A percentile compares a stretch with the other conserved stretches of the same genome.
Conservation (phyloP, 2,329 filamentous ascomycete genomes). For the Plectosphaerella plurivora region DNA sequence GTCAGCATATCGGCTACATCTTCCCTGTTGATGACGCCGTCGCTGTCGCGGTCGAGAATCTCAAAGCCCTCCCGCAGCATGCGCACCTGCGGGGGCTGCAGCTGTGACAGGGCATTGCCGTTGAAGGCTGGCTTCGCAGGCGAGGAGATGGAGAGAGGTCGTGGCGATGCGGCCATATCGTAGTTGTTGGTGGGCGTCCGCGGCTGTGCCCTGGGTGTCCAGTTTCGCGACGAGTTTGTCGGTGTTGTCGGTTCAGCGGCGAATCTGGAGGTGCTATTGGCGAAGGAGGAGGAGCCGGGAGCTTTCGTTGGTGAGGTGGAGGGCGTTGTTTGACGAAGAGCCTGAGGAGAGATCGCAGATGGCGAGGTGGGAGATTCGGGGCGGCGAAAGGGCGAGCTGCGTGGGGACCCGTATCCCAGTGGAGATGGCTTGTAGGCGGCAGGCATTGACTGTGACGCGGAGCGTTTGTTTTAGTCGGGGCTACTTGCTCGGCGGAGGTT, state of each 20-base stretch:
- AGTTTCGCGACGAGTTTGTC: slow-evolving; percentile 26
- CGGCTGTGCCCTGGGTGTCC: slow-evolving; percentile 28
- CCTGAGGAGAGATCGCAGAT: slow-evolving; percentile 27
- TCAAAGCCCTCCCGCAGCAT: slow-evolving; percentile 91
- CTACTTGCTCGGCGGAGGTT: neutral
- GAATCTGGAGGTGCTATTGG: slow-evolving; percentile 21
- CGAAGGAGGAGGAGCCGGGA: slow-evolving; percentile 9
- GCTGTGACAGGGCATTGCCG: slow-evolving; percentile 59
- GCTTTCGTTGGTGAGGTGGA: slow-evolving; percentile 55
- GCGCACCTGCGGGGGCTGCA: slow-evolving; percentile 78
- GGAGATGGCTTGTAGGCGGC: slow-evolving; percentile 66
- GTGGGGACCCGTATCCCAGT: slow-evolving; percentile 65
- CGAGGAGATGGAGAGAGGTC: slow-evolving; percentile 22
- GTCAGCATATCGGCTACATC: slow-evolving; percentile 84
- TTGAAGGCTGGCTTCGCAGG: slow-evolving; percentile 31
- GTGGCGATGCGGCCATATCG: slow-evolving; percentile 33
- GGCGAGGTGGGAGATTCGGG: slow-evolving; percentile 62
- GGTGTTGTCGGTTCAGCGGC: slow-evolving; percentile 37
- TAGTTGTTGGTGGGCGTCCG: slow-evolving; percentile 14
- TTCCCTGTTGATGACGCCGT: slow-evolving; percentile 75
- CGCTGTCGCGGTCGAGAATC: slow-evolving; percentile 84
- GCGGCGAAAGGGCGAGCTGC: slow-evolving; percentile 61
- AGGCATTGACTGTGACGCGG: slow-evolving; percentile 40
- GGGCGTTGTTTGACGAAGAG: slow-evolving; percentile 61
- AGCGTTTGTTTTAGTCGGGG: neutral